Base-by-base conservation (phyloP, 164 flowering plant species). In the Tetrastigma voinierianum region DNA sequence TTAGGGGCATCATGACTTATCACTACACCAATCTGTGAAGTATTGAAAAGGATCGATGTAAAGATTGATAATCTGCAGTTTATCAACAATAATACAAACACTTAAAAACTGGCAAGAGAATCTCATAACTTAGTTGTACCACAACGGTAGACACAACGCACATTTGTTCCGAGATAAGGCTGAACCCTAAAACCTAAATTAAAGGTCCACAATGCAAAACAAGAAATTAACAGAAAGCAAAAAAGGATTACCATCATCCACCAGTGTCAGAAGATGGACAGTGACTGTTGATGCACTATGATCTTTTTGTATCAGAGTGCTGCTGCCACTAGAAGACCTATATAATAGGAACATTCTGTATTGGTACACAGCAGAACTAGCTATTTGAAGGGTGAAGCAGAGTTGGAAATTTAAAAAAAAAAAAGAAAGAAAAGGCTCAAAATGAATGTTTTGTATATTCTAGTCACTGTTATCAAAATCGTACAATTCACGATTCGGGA, bases 291-390 rank as follows among this genome's bases (percentile, higher is more conserved):
- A n/a, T 52, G 74, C n/a, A 57, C 68, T 51, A n/a, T 15, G 15
- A 24, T 57, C 52, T n/a, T 24, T 64, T 65, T 59, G 47, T 43
- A 68, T 19, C 20, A 65, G 77, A 65, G 83, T 71, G 68, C 65
- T 76, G 54, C 71, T 64, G 56, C 82, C 83, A 77, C 82, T n/a
- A 25, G 67, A 90, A 68, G 23, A 87, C 87, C 96, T n/a, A n/a
- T 90, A 83, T 53, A 61, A n/a, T 16, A 68, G 18, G 1, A 44
- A 46, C 52, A 68, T 24, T 12, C n/a, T 10, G 52, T n/a, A 43
- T n/a, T 53, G 23, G 24, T 10, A 23, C 1, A 21, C 8, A 55
- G 53, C n/a, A 51, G 15, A 32, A 47, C 17, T 32, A 32, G n/a
- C 6, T 32, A 32, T 32, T 32, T 32, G 40, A 32, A 32, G 40